Percentiles rank a stretch among this genome's conserved stretches.
These are phyloP conservation scores for Simmondsia chinensis DNA, from an alignment of 148 eudicot genomes.

Conservation along the genomic window DNA sequence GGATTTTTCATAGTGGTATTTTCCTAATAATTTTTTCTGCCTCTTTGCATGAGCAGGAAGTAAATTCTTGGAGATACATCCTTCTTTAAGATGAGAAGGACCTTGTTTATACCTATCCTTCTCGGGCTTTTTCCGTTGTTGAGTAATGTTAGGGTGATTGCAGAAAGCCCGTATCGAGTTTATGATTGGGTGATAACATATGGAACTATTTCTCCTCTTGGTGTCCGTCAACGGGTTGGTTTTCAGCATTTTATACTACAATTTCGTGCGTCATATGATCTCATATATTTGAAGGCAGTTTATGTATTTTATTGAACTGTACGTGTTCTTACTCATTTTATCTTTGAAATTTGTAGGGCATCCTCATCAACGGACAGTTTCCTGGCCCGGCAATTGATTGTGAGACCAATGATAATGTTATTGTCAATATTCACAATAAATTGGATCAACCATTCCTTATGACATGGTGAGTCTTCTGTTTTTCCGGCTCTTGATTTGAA, in stretches of 20 bases:
- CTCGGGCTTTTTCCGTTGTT: conserved; percentile 40
- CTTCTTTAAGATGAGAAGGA: conserved; percentile 25
- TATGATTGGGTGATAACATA: conserved; percentile 50
- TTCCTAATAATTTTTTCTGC: neutral
- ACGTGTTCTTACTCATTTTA: neutral
- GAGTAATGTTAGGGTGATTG: conserved; percentile 25
- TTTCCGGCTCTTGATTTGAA: neutral
- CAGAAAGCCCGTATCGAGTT: conserved; percentile 65
- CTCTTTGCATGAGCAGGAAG: conserved; percentile 9
- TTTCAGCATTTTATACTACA: neutral
- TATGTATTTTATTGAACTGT: neutral
- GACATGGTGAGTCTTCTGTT: conserved; percentile 55
- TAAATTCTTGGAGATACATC: conserved; percentile 3
- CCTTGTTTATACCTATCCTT: conserved; percentile 13
- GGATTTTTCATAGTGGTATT: neutral
- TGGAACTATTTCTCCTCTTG: conserved; percentile 62
- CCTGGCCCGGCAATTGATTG: conserved; percentile 65
- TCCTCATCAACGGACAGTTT: conserved; percentile 73
- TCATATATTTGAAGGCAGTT: no score
- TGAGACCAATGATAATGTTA: conserved; percentile 66
- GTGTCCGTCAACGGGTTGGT: conserved; percentile 49
- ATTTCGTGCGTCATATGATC: no score
- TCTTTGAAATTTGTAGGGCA: conserved; percentile 32
- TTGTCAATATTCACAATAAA: conserved; percentile 46
- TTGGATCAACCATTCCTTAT: conserved; percentile 77